phyloP scores from a whole-genome alignment of 345 rosid species.

The Noccaea caerulescens region DNA sequence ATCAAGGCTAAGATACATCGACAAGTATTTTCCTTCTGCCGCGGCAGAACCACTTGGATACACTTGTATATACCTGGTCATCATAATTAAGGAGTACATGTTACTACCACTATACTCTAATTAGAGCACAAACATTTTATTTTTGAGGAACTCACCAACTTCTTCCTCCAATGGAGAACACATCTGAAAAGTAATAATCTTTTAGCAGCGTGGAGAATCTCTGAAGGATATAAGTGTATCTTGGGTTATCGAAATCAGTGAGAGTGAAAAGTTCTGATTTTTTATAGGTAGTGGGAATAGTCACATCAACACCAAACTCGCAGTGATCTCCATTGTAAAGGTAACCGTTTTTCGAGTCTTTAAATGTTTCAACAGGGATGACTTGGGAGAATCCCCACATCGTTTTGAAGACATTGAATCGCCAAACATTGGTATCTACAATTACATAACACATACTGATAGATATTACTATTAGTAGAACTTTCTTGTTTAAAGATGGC shows the following conservation, averaged over 20 bases:
- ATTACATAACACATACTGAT: background rate
- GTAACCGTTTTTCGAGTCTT: background rate
- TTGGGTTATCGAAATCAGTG: too few species aligned
- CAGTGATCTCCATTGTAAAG: constrained; percentile 3
- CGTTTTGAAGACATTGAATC: background rate
- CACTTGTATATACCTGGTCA: too few species aligned
- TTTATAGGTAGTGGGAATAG: background rate
- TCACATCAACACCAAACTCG: constrained; percentile 13
- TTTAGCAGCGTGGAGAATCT: too few species aligned
- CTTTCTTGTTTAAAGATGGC: too few species aligned
- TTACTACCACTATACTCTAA: too few species aligned
- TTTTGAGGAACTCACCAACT: too few species aligned
- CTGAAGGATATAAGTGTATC: too few species aligned
- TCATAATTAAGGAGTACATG: too few species aligned
- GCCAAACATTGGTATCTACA: constrained; percentile 7
- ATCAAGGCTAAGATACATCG: background rate
- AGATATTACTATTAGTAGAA: background rate
- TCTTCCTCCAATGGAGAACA: too few species aligned
- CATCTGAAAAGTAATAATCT: too few species aligned
- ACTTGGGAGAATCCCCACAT: constrained; percentile 23
- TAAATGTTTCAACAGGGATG: background rate
- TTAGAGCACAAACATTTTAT: too few species aligned
- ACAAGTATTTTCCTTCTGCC: background rate
- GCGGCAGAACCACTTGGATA: too few species aligned
- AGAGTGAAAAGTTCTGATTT: constrained; percentile 13